Evolutionary conservation across 2,329 filamentous ascomycete genomes (phyloP).

Genomic region (Teratosphaeria viscida): DNA sequence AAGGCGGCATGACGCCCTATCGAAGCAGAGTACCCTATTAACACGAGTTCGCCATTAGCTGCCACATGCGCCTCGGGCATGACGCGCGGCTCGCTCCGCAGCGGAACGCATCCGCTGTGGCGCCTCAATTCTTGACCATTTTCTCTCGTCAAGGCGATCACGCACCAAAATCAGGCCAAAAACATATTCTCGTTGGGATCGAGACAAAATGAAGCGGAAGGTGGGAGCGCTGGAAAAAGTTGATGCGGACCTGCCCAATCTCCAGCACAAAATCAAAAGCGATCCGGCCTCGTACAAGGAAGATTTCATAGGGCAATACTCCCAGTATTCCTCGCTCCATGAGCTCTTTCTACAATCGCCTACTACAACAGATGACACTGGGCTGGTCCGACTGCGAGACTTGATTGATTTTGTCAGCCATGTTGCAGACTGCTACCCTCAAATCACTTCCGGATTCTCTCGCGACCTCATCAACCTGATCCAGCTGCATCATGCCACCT

Average conservation of each 20-base stretch:
- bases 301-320: conserved; percentile 79
- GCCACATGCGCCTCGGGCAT: too few relatives aligned
- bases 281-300: conserved; percentile 86
- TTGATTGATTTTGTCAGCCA: conserved; percentile 90
- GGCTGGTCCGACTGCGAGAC: conserved; percentile 76
- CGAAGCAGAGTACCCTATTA: too few relatives aligned
- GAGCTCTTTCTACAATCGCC: conserved; percentile 87
- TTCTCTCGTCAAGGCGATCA: background rate
- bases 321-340: conserved; percentile 81
- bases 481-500: conserved; percentile 65
- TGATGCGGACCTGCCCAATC: conserved; percentile 78
- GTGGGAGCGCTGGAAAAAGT: conserved; percentile 89
- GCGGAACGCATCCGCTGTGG: background rate
- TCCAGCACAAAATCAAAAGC: conserved; percentile 83
- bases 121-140: background rate
- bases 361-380: conserved; percentile 62
- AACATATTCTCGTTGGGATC: background rate
- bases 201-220: conserved; percentile 65
- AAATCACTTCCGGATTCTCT: conserved; percentile 66
- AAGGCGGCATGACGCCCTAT: too few relatives aligned
- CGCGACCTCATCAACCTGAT: conserved; percentile 73
- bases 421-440: conserved; percentile 84
- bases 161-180: background rate
- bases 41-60: background rate
- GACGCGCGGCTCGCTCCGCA: too few relatives aligned